Base-by-base conservation (phyloP, 2,329 filamentous ascomycete species). In the Fusarium sp. region DNA sequence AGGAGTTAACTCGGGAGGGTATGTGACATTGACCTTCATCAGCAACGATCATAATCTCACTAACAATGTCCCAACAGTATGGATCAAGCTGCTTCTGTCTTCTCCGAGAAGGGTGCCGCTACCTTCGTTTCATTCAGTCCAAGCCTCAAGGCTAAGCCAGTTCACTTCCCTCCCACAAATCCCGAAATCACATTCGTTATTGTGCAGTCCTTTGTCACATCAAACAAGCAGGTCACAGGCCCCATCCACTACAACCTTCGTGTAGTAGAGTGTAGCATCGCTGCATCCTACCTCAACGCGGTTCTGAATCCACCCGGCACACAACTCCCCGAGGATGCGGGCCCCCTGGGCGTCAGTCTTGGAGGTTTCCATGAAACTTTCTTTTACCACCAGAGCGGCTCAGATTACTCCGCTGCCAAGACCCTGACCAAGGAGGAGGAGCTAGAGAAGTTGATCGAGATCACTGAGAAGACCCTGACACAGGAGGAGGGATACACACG, bases 31-130 rank as follows among this genome's bases (percentile, higher is more conserved):
- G 27, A 51, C 19, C 10, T 38, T 18, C 11, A 31, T 18, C 15
- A 37, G 16, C 29, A 29, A 41, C 55, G 10, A 25, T 3, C 39
- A 31, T 4, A 10, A 48, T 37, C 12, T 27, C 7, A 18, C 60
- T 60, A 61, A 66, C 78, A 81, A 71, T 35, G 33, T 2, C 46
- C 63, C 33, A 44, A 68, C 70, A 94, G 95, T 62, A 98, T 99
- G 96, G 96, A 99, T 79, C 96, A 99, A 84, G 92, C 94, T 19
- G 96, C 96, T 38, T 98, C 95, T 0, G 95, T 99, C 72, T 96
- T 99, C 83, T 95, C 94, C 1, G 88, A 94, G 77, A 91, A 91
- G 73, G 95, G 94, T 56, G 93, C 93, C 42, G 94, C 96, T 15
- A 89, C 98, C 46, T 95, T 97, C 79, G 95, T 98, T 66, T 93